phyloP scores from a whole-genome alignment of 228 moss, liverwort and hornwort genomes.

The Sphagnum magellanicum region DNA sequence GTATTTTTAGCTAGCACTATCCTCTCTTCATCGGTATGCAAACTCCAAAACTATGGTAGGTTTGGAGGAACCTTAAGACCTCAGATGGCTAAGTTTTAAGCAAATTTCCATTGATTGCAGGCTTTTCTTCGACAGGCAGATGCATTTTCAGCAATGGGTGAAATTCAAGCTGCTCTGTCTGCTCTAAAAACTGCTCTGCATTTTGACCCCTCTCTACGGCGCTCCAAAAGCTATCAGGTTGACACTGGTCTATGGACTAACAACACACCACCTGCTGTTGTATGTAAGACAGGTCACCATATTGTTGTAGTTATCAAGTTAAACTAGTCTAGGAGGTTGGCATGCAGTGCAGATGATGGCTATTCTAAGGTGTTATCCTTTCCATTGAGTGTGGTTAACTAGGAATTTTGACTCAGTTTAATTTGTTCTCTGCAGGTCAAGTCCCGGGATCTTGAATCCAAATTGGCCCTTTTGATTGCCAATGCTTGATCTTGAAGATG shows the following conservation, averaged over 20 bases:
- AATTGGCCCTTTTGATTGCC: constrained; percentile 1
- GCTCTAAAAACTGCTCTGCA: constrained; percentile 41
- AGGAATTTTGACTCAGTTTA: no score
- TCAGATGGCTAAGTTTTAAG: background rate
- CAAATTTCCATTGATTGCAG: constrained; percentile 10
- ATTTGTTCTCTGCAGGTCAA: constrained; percentile 19
- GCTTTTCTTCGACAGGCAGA: constrained; percentile 51
- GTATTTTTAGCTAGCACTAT: background rate
- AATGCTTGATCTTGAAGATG: no score
- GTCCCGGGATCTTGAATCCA: constrained; percentile 26
- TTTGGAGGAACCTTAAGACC: background rate
- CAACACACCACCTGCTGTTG: no score
- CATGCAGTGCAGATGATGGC: no score
- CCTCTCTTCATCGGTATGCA: background rate
- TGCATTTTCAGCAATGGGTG: constrained; percentile 39
- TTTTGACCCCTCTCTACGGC: constrained; percentile 58
- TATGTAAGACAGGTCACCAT: no score
- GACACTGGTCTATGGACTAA: background rate
- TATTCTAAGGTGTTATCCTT: no score
- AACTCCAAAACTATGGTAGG: no score
- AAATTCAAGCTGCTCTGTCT: constrained; percentile 32
- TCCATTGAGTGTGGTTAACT: no score
- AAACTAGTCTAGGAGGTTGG: no score
- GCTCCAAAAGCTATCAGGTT: constrained; percentile 67
- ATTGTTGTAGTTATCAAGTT: no score